Percentiles rank a stretch among this genome's conserved stretches.
Conservation (phyloP, 257 asterid species). For the Striga asiatica region DNA sequence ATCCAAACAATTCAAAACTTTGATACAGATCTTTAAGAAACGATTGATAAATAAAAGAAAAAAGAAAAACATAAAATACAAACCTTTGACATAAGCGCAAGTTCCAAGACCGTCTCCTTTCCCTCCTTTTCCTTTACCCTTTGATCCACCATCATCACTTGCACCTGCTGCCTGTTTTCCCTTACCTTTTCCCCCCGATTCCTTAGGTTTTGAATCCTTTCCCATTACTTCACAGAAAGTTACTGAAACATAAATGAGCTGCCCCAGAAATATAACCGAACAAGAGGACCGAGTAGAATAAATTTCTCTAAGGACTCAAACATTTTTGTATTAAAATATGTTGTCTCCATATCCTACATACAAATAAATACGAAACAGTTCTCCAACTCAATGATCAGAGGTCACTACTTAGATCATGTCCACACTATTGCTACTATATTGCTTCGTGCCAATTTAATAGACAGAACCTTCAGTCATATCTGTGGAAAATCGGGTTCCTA, state of each 20-base stretch:
- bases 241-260: slow-evolving; percentile 7
- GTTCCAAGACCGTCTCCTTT: slow-evolving; percentile 86
- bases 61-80: neutral
- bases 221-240: slow-evolving; percentile 42
- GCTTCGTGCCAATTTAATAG: too few relatives aligned
- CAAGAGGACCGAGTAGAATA: neutral
- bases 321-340: neutral
- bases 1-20: neutral
- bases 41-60: neutral
- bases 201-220: slow-evolving; percentile 60
- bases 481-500: neutral
- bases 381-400: neutral
- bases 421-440: too few relatives aligned
- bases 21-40: neutral
- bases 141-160: slow-evolving; percentile 64
- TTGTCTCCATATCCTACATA: neutral
- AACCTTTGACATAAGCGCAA: slow-evolving; percentile 96
- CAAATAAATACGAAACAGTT: neutral
- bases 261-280: neutral
- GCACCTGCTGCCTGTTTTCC: slow-evolving; percentile 88
- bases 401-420: neutral
- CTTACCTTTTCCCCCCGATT: slow-evolving; percentile 68
- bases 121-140: slow-evolving; percentile 86
- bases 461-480: neutral
- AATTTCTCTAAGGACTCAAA: neutral